Evolutionary conservation across 2,329 filamentous ascomycete species (phyloP).

Genomic region (Botrytis sinoallii): DNA sequence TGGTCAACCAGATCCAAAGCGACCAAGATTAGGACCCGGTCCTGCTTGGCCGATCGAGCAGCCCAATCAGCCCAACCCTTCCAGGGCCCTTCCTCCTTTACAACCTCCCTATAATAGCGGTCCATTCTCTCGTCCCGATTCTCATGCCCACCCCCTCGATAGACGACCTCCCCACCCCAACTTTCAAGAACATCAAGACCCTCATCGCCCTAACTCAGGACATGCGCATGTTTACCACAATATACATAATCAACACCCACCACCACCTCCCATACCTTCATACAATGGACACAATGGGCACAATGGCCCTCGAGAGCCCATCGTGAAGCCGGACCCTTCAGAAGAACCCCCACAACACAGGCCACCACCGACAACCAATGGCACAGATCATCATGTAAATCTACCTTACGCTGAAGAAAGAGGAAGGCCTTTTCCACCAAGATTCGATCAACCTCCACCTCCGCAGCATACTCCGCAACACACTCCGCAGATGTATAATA

Average conservation of each 20-base stretch:
- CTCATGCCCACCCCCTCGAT: conserved; percentile 17
- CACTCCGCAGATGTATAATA: conserved; percentile 11
- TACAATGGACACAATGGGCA: conserved; percentile 26
- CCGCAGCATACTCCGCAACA: conserved; percentile 17
- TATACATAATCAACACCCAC: conserved; percentile 40
- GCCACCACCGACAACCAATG: conserved; percentile 33
- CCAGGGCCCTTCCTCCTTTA: conserved; percentile 41
- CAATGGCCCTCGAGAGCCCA: conserved; percentile 44
- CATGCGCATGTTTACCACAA: conserved; percentile 32
- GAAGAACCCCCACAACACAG: conserved; percentile 41
- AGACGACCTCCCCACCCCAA: conserved; percentile 47
- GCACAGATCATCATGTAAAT: conserved; percentile 32
- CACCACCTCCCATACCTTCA: conserved; percentile 38
- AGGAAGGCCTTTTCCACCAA: conserved; percentile 23
- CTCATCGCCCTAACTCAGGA: conserved; percentile 32
- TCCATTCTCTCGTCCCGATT: conserved; percentile 12
- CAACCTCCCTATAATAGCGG: conserved; percentile 43
- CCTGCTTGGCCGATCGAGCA: conserved; percentile 21
- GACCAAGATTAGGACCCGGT: conserved; percentile 49
- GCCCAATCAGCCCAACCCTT: conserved; percentile 36
- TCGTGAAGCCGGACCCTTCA: conserved; percentile 53
- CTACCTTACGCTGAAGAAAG: conserved; percentile 31
- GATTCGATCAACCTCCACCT: conserved; percentile 28
- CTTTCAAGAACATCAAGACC: conserved; percentile 33
- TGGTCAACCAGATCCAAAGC: conserved; percentile 57